Base-by-base conservation (phyloP, 1,139 yeast species). In the Saccharomyces hybrid region DNA sequence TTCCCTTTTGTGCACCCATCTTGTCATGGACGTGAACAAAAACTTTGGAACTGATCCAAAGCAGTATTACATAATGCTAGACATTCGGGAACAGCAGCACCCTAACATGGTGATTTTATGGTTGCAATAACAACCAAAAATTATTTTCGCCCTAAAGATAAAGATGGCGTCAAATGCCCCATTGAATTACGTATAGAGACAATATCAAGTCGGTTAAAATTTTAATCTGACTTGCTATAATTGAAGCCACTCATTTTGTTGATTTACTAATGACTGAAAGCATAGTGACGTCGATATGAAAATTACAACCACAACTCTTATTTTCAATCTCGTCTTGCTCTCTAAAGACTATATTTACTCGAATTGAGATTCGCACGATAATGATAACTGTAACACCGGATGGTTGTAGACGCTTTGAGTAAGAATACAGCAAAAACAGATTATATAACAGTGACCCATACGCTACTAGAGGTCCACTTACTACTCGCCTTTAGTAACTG, bases 1-100 rank as follows among this genome's bases (percentile, higher is more conserved):
- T 31, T 1, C 34, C 34, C 34, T 31, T 31, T 31, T 31, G 34
- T 31, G 34, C 34, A 31, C 81, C 23, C 81, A 76, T 55, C 77
- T 73, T 31, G 81, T 75, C 46, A 31, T 1, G 34, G 34, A 31
- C 0, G 34, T 31, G 3, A 31, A 31, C 34, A 1, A 31, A 1
- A 31, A 31, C 2, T 31, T 31, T 31, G 34, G 34, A 13, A 31
- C 34, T 31, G 34, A 4, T 31, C 34, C 34, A 31, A 31, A 13
- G 34, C 34, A 31, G 34, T 31, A 31, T 31, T 31, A 1, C 2
- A 31, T 13, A 31, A 31, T 31, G 34, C 34, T 31, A 31, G 34
- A 31, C 34, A 31, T 1, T 31, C 34, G 34, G 34, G 3, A 31
- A 31, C 0, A 31, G 34, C 34, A 31, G 34, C 34, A 31, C 34